A percentile compares a stretch with the other conserved stretches of the same genome.
These are phyloP conservation scores for Erythrophleum ivorense DNA, from an alignment of 331 rosid species.

Conservation along the genomic window DNA sequence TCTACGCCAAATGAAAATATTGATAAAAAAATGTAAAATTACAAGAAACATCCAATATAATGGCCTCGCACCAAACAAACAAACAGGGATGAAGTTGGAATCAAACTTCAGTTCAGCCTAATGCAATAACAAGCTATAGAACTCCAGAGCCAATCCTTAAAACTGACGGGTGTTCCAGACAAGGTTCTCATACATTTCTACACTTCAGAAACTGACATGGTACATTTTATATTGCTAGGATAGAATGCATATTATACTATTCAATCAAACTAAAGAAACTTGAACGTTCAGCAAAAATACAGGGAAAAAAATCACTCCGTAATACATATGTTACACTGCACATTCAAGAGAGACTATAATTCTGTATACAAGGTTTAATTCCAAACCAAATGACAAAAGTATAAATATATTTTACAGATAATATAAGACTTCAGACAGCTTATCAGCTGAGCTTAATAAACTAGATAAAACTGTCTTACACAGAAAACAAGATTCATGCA, in stretches of 20 bases:
- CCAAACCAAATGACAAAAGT: too few relatives aligned
- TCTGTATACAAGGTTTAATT: not conserved
- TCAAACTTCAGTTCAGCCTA: not conserved
- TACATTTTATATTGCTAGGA: not conserved
- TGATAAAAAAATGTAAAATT: not conserved
- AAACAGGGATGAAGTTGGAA: too few relatives aligned
- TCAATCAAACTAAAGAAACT: not conserved
- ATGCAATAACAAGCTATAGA: not conserved
- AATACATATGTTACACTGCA: not conserved
- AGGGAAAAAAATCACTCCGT: not conserved
- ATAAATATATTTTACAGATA: not conserved
- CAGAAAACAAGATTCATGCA: not conserved
- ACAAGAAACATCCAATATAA: not conserved
- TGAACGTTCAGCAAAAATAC: not conserved
- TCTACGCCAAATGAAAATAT: not conserved
- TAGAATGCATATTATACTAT: not conserved
- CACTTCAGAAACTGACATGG: not conserved
- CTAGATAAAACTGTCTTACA: conserved; percentile 17
- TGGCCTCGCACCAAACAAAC: not conserved
- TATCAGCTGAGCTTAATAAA: conserved; percentile 15
- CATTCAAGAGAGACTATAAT: not conserved
- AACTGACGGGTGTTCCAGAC: not conserved
- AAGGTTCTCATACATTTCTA: not conserved
- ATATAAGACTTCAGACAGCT: not conserved
- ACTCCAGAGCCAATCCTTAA: not conserved